Percentiles rank a stretch among this genome's conserved stretches.
These are phyloP conservation scores for Colletotrichum sp. DNA, from an alignment of 2,329 filamentous ascomycete genomes.

Conservation along the genomic window DNA sequence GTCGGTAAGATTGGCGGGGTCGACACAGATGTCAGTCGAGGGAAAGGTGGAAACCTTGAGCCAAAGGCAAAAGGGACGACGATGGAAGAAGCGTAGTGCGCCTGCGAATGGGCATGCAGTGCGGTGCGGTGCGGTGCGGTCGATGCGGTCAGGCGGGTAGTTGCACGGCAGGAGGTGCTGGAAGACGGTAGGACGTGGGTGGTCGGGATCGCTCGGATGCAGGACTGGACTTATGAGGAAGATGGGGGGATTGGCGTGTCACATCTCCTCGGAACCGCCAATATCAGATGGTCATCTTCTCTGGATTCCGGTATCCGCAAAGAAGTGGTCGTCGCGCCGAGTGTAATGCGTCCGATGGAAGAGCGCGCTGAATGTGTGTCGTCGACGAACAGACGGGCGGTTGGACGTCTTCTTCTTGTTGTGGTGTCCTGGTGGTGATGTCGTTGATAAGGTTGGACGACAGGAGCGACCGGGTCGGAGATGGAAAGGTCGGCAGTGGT, in stretches of 20 bases:
- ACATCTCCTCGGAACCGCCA: constrained; percentile 29
- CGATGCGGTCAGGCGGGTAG: background rate
- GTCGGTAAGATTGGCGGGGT: background rate
- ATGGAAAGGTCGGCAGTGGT: background rate
- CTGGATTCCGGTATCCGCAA: constrained; percentile 14
- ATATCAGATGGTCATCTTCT: constrained; percentile 24
- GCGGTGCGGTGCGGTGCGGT: background rate
- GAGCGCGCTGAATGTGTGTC: background rate
- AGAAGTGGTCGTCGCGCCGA: constrained; percentile 27
- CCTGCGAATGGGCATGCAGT: background rate
- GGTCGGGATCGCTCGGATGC: background rate
- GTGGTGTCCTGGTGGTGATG: background rate
- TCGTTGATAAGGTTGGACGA: background rate
- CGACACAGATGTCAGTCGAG: background rate
- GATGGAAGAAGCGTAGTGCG: background rate
- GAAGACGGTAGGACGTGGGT: background rate
- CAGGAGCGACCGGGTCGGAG: background rate
- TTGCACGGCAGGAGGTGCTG: background rate
- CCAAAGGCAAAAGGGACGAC: background rate
- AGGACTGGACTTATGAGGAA: constrained; percentile 3
- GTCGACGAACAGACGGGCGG: background rate
- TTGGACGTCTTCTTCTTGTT: background rate
- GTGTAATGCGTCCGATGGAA: background rate
- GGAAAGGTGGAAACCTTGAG: background rate
- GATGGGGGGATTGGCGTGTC: constrained; percentile 24